Percentiles rank a stretch among this genome's conserved stretches.
phyloP scores from a whole-genome alignment of 139 green algal species.

The Protoeuglena noctilucae region DNA sequence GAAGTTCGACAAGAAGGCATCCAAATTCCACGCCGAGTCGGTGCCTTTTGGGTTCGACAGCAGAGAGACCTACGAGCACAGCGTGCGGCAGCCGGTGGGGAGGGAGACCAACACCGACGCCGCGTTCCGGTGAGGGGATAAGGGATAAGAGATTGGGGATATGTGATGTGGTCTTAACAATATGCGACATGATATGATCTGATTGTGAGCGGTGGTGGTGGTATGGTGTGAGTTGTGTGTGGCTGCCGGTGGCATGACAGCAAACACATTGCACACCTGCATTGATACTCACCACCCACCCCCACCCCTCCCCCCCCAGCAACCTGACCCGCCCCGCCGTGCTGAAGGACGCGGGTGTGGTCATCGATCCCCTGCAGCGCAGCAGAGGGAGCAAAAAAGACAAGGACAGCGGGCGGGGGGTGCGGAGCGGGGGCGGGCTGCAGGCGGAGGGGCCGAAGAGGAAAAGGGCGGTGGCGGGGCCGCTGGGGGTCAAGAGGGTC shows the following conservation, averaged over 20 bases:
- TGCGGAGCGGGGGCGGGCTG: background rate
- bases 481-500: background rate
- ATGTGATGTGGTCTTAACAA: too few species aligned
- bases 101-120: constrained; percentile 76
- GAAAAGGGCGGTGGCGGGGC: background rate
- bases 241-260: too few species aligned
- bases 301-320: too few species aligned
- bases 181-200: too few species aligned
- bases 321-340: constrained; percentile 16
- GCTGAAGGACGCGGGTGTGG: constrained; percentile 51
- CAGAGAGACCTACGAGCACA: constrained; percentile 42
- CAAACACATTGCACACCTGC: too few species aligned
- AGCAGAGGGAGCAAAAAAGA: constrained; percentile 11
- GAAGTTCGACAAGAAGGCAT: constrained; percentile 71
- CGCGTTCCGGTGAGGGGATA: constrained; percentile 35
- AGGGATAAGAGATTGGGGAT: too few species aligned
- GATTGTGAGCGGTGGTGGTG: too few species aligned
- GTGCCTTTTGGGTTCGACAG: constrained; percentile 63
- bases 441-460: background rate
- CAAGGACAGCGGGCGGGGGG: background rate
- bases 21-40: constrained; percentile 38
- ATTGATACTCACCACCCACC: too few species aligned
- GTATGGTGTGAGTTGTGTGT: too few species aligned
- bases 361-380: constrained; percentile 53
- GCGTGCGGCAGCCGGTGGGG: constrained; percentile 64